These are phyloP conservation scores for Euphrasia confusa DNA, from an alignment of 257 asterid genomes.

Conservation along the genomic window DNA sequence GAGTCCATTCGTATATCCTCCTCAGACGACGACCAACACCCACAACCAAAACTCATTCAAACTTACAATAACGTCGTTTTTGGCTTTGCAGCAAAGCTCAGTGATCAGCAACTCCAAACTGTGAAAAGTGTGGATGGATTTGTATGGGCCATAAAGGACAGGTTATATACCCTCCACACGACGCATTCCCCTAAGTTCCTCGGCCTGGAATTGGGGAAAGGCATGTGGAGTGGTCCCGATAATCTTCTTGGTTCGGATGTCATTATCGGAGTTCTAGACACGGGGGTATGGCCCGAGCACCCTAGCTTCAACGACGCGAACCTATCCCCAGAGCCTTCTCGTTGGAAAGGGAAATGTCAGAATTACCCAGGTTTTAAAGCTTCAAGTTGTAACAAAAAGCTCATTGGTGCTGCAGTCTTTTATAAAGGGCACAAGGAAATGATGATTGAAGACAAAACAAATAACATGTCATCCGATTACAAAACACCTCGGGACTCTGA, in stretches of 20 bases:
- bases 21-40: not conserved
- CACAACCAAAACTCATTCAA: slow-evolving; percentile 40
- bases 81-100: slow-evolving; percentile 63
- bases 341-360: no score
- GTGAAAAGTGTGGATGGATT: slow-evolving; percentile 40
- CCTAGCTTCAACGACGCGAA: no score
- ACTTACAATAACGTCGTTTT: slow-evolving; percentile 48
- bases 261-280: slow-evolving; percentile 44
- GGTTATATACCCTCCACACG: slow-evolving; percentile 45
- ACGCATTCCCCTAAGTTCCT: slow-evolving; percentile 56
- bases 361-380: no score
- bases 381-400: no score
- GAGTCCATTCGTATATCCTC: slow-evolving; percentile 9
- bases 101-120: slow-evolving; percentile 44
- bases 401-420: slow-evolving; percentile 55
- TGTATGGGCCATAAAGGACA: slow-evolving; percentile 44
- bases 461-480: no score
- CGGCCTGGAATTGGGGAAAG: slow-evolving; percentile 48
- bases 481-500: slow-evolving; percentile 56
- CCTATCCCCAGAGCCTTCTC: no score
- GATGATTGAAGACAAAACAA: no score
- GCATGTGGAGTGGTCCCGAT: slow-evolving; percentile 49
- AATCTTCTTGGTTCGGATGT: slow-evolving; percentile 45
- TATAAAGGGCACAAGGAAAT: slow-evolving; percentile 45
- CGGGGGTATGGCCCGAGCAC: no score